Conservation (phyloP, 2,329 filamentous ascomycete species). For the Colletotrichum acutatum region DNA sequence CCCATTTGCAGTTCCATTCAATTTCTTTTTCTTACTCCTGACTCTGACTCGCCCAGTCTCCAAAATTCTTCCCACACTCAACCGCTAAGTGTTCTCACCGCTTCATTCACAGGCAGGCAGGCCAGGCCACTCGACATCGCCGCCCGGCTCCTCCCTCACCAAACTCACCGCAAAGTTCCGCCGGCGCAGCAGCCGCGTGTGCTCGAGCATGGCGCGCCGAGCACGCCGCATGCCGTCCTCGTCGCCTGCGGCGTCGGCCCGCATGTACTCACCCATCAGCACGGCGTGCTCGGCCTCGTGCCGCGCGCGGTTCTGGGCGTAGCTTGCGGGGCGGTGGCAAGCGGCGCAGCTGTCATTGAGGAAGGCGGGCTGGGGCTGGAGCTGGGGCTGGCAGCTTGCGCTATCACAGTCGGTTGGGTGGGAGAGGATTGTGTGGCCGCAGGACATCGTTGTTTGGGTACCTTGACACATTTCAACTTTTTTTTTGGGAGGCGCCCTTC, state of each 20-base stretch:
- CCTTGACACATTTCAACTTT: constrained; percentile 40
- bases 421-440: constrained; percentile 40
- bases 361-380: constrained; percentile 30
- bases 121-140: constrained; percentile 17
- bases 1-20: not conserved
- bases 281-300: constrained; percentile 42
- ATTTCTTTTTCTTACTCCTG: not conserved
- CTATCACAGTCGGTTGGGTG: constrained; percentile 32
- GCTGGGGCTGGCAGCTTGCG: constrained; percentile 12
- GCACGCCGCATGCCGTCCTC: constrained; percentile 39
- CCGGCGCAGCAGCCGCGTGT: constrained; percentile 14
- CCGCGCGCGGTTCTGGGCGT: constrained; percentile 39
- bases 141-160: constrained; percentile 6
- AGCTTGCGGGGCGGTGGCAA: constrained; percentile 46
- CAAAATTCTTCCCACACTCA: too few species aligned
- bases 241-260: constrained; percentile 40
- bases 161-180: constrained; percentile 23
- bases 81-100: too few species aligned
- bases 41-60: not conserved
- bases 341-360: constrained; percentile 50
- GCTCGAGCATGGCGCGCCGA: constrained; percentile 38
- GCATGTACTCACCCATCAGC: constrained; percentile 42
- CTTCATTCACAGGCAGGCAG: too few species aligned
- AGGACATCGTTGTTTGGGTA: constrained; percentile 39
- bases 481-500: not conserved